Evolutionary conservation across 257 asterid species (phyloP).

Genomic region (Solanum infundibuliforme): DNA sequence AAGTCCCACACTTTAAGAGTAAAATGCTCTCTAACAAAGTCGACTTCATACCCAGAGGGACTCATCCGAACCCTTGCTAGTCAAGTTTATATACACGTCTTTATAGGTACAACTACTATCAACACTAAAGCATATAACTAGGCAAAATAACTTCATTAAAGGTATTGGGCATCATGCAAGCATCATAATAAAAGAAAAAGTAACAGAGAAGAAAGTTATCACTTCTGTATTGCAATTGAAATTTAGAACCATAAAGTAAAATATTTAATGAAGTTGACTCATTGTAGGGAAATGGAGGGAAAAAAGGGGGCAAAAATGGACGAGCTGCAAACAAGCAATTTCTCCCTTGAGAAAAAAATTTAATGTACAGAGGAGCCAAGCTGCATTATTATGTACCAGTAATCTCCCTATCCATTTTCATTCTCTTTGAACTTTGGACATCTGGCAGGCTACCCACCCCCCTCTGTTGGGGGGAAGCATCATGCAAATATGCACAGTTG

Average conservation of each 20-base stretch:
- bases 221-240: neutral
- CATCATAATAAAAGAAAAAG: neutral
- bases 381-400: conserved; percentile 24
- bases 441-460: conserved; percentile 25
- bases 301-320: neutral
- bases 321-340: neutral
- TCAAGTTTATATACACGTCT: neutral
- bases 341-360: neutral
- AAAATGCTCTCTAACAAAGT: neutral
- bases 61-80: neutral
- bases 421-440: conserved; percentile 37
- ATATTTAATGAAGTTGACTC: neutral
- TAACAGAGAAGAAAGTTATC: neutral
- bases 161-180: neutral
- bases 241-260: neutral
- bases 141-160: neutral
- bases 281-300: neutral
- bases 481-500: conserved; percentile 42
- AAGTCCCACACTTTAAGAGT: neutral
- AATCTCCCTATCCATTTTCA: conserved; percentile 47
- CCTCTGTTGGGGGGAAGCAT: conserved; percentile 22
- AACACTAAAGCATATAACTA: neutral
- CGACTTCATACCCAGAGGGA: neutral
- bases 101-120: neutral
- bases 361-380: conserved; percentile 14